A percentile compares a stretch with the other conserved stretches of the same genome.
Evolutionary conservation across 129 eudicot species (phyloP).

Genomic region (Escallonia herrerae): DNA sequence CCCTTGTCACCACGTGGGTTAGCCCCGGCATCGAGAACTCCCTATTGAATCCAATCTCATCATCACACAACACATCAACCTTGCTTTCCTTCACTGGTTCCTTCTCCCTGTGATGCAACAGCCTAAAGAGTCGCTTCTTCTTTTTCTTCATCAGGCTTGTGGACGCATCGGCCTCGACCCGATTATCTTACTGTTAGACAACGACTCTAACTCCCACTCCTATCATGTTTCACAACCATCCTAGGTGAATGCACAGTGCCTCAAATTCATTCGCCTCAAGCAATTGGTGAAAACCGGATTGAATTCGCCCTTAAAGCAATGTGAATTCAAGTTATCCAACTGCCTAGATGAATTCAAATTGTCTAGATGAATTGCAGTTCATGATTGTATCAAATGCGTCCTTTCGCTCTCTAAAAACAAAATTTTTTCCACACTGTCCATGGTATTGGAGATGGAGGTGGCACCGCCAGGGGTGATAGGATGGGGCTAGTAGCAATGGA

Average conservation of each 20-base stretch:
- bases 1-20: too few species aligned
- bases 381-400: constrained; percentile 20
- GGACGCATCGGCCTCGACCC: constrained; percentile 12
- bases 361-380: constrained; percentile 6
- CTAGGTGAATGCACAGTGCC: neutral
- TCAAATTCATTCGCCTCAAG: constrained; percentile 16
- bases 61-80: constrained; percentile 18
- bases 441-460: too few species aligned
- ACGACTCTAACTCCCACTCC: constrained; percentile 14
- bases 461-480: too few species aligned
- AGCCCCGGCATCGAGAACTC: constrained; percentile 24
- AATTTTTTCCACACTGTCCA: constrained; percentile 30
- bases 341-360: too few species aligned
- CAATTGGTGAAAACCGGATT: constrained; percentile 54
- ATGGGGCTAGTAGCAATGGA: too few species aligned
- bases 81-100: constrained; percentile 26
- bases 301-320: constrained; percentile 71
- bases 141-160: constrained; percentile 25
- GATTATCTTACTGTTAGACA: constrained; percentile 9
- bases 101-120: neutral
- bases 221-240: constrained; percentile 11
- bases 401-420: constrained; percentile 28
- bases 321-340: constrained; percentile 14
- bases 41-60: constrained; percentile 24
- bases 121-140: constrained; percentile 39